Evolutionary conservation across 371 early-diverging fungal species (phyloP), one percentile per base, ranked within the genome.

Genomic region (Saksenaea vasiformis): DNA sequence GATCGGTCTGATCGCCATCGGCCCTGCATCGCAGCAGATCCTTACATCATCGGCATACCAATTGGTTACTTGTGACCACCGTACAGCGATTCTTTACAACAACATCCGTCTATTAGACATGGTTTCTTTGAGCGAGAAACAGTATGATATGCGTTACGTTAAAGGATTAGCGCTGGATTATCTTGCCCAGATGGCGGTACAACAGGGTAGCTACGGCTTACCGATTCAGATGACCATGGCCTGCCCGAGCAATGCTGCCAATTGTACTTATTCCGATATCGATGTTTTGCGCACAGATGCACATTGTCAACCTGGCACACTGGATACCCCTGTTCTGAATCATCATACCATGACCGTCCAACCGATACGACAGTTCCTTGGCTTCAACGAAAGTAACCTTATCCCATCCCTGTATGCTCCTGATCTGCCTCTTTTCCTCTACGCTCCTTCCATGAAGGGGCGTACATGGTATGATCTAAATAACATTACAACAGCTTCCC

Each of bases 1-100:
- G n/a, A 39, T 67, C 3, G 63, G 63, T 7, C 27, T 62, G 3
- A 62, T 67, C 54, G 63, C 63, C 55, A 62, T 67, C 39, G 54
- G 59, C 24, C 68, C 68, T 0, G 61, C 61, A 7, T 37, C 68
- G 8, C 68, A 67, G 35, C 44, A 41, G 17, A 44, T 67, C 27
- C 17, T 67, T 2, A 44, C 39, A 7, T 26, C 34, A 10, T 47
- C 51, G 22, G 51, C 51, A 0, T 47, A 47, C 11, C 51, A 17
- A 22, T 9, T 22, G 22, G n/a, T 22, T 22, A 22, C 7, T 7
- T 47, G 51, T 22, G 24, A 47, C 4, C 17, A 47, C 22, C 3
- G 22, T 10, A 47, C 51, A 10, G 22, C 17, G 9, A 19, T 47
- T n/a, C n/a, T 47, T 5, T 47, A 47, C 22, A 47, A 47, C 22